Evolutionary conservation across 352 stramenopile species (phyloP), one percentile per base, ranked within the genome.

Genomic region (Hyaloperonospora brassicae): DNA sequence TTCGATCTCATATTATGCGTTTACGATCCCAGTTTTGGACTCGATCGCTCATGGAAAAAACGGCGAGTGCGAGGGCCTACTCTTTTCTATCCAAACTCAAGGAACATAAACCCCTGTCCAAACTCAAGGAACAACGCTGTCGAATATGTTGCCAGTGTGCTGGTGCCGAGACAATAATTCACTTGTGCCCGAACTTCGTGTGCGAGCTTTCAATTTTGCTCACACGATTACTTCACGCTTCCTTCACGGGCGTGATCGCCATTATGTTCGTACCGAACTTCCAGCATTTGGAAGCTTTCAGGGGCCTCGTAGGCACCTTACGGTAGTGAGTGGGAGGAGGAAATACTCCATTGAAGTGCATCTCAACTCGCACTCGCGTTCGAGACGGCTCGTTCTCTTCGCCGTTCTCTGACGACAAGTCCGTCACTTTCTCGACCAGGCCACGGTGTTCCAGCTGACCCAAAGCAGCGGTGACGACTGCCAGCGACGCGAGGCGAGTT

Each of bases 241-340:
- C 59, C 14, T 70, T 57, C 1, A 70, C 39, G 7, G 59, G 59
- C 0, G 59, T 65, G 25, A 83, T 58, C 47, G 58, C 58, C 9
- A 76, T 55, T 13, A 71, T 22, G n/a, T 62, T 68, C 21, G 47
- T 51, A 6, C 63, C 70, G 23, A 76, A 72, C 44, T 81, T 81
- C 79, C 79, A 89, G 44, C 65, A 77, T 55, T 89, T 89, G 12
- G 77, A 74, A 17, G 79, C 77, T 48, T 90, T 90, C 13, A 90
- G 48, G 6, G 79, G 79, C 22, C 79, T 64, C 41, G 64, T 80
- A 0, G 79, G 79, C 21, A 90, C 72, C 55, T 85, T 88, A 0
- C 79, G 79, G 39, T 87, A 90, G 25, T 73, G 49, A 14, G 62
- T 50, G 40, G 68, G 47, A 40, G 70, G 11, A 10, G 56, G 72